A percentile compares a stretch with the other conserved stretches of the same genome.
phyloP scores from a whole-genome alignment of 2,329 filamentous ascomycete species.

The Beauveria asiatica region DNA sequence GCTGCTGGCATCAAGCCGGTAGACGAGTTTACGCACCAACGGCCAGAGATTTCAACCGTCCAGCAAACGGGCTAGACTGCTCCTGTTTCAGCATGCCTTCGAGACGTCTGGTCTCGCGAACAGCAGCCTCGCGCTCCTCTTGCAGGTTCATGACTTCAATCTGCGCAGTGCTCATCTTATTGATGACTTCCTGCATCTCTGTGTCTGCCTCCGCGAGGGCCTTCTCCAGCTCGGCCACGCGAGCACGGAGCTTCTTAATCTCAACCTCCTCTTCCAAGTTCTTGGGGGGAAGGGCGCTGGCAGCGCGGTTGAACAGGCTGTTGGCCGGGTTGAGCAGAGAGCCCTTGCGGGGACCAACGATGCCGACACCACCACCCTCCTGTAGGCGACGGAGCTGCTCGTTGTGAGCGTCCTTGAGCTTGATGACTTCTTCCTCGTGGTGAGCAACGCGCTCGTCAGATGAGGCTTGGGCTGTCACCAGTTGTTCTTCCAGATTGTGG shows the following conservation, averaged over 20 bases:
- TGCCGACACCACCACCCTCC: constrained; percentile 25
- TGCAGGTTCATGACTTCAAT: constrained; percentile 77
- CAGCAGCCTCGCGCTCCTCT: constrained; percentile 63
- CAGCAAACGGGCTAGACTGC: constrained; percentile 43
- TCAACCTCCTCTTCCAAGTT: constrained; percentile 65
- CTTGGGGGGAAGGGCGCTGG: constrained; percentile 49
- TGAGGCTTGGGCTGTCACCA: constrained; percentile 72
- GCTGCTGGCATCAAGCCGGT: constrained; percentile 8
- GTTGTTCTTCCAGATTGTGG: constrained; percentile 72
- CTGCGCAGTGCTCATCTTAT: constrained; percentile 71
- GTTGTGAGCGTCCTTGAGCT: constrained; percentile 68
- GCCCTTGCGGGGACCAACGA: constrained; percentile 25
- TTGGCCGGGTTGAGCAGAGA: constrained; percentile 26
- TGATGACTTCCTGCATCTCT: constrained; percentile 76
- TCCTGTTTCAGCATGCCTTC: constrained; percentile 59
- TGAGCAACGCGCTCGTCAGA: constrained; percentile 76
- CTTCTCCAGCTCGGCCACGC: constrained; percentile 77
- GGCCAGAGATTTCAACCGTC: constrained; percentile 28
- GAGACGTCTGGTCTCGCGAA: constrained; percentile 61
- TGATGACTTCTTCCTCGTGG: constrained; percentile 77
- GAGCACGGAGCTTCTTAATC: constrained; percentile 66
- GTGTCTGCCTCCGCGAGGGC: constrained; percentile 51
- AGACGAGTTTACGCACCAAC: constrained; percentile 14
- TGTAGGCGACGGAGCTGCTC: constrained; percentile 69
- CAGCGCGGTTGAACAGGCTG: constrained; percentile 23